phyloP scores from a whole-genome alignment of 2,329 filamentous ascomycete genomes.

The Neofusicoccum cordaticola region DNA sequence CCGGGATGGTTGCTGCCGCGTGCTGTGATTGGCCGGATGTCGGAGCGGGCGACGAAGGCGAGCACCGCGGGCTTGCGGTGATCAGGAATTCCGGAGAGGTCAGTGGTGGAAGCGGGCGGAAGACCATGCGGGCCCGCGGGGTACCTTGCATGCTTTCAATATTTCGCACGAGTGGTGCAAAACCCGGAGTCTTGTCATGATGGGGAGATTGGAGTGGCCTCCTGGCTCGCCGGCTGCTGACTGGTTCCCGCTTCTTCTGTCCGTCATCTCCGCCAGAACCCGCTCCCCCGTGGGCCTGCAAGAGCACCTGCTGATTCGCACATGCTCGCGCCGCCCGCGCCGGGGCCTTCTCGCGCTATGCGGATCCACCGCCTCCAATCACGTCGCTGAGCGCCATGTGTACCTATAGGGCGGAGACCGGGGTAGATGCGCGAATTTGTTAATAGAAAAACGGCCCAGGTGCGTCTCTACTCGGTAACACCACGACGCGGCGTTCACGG shows the following conservation, averaged over 20 bases:
- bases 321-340: not conserved
- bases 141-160: slow-evolving; percentile 1
- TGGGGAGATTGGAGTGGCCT: not conserved
- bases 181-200: not conserved
- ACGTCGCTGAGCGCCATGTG: not conserved
- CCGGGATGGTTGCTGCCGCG: not conserved
- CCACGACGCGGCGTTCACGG: not conserved
- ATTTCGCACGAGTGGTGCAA: not conserved
- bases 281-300: not conserved
- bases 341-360: not conserved
- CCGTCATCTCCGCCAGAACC: slow-evolving; percentile 8
- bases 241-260: not conserved
- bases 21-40: not conserved
- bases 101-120: not conserved
- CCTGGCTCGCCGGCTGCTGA: not conserved
- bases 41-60: not conserved
- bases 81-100: not conserved
- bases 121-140: not conserved
- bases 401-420: not conserved
- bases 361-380: not conserved
- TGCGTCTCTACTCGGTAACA: too few species aligned
- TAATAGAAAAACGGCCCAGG: not conserved
- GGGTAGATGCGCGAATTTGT: not conserved
- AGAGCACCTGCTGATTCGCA: not conserved
- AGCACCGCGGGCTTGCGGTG: not conserved